These are phyloP conservation scores for Trypanosomatidae sp. DNA, from an alignment of 208 protist genomes.

Conservation along the genomic window DNA sequence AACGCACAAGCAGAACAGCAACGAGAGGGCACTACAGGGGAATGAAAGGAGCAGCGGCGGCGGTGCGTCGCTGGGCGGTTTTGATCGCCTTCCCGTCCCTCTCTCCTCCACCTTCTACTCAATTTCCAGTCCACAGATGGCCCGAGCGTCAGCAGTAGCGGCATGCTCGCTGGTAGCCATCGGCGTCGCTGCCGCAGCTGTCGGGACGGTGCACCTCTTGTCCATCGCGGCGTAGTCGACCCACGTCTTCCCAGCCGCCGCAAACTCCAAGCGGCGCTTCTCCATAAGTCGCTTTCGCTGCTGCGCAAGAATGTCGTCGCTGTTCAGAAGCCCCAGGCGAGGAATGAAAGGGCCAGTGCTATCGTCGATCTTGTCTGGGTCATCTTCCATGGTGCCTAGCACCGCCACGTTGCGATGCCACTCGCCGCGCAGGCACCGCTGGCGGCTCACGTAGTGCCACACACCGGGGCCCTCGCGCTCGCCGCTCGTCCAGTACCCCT, in stretches of 20 bases:
- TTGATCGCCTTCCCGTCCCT: neutral
- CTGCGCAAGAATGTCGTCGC: slow-evolving; percentile 59
- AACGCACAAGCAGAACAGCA: neutral
- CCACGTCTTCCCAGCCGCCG: slow-evolving; percentile 51
- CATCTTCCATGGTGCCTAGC: slow-evolving; percentile 80
- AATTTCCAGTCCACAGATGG: slow-evolving; percentile 27
- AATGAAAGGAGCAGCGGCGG: neutral
- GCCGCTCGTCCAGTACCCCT: slow-evolving; percentile 80
- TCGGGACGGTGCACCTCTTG: neutral
- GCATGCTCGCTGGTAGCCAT: neutral
- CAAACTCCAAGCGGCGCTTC: slow-evolving; percentile 49
- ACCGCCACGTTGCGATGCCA: slow-evolving; percentile 81
- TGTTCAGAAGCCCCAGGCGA: slow-evolving; percentile 63
- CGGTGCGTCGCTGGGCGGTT: neutral
- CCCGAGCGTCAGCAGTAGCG: neutral
- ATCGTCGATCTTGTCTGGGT: slow-evolving; percentile 59
- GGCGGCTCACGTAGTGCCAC: slow-evolving; percentile 76
- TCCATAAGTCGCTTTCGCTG: slow-evolving; percentile 71
- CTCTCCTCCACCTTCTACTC: slow-evolving; percentile 5
- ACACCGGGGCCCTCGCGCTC: slow-evolving; percentile 86
- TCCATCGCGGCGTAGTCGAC: slow-evolving; percentile 35
- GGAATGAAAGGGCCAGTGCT: slow-evolving; percentile 72
- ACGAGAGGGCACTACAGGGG: neutral
- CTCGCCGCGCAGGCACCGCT: slow-evolving; percentile 81
- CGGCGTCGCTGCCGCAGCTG: neutral